Base-by-base conservation (phyloP, 1,139 yeast genomes). In the Sugiyamaella castrensis region DNA sequence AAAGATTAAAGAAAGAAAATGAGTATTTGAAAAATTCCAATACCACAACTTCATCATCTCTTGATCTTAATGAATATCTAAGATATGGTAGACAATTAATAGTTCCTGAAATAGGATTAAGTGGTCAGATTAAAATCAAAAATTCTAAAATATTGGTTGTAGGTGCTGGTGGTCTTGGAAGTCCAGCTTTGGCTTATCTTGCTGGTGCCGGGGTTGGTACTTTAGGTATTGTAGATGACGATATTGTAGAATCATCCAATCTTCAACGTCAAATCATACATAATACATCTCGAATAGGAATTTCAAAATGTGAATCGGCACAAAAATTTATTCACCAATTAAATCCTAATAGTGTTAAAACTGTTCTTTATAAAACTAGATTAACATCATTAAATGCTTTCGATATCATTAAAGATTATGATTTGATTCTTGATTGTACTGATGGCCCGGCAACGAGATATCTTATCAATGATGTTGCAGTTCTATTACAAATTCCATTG, bases 161-260 rank as follows among this genome's bases (percentile, higher is more conserved):
- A 8, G 99, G 99, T 1, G 97, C 97, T 0, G 99, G 98, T 10
- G 99, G 99, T 0, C 73, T 94, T 9, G 98, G 98, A 0, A 85
- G 95, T 57, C 98, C 98, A 0, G 95, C 95, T 0, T 68, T 92
- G 43, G 76, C 87, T 35, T 94, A 94, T 62, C 70, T 94, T 2
- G 82, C 84, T 0, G 96, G 95, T 0, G 86, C 96, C 0, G 98
- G 99, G 1, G 71, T 92, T 39, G 63, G 65, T 24, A 67, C 71
- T 2, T 73, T 92, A 27, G 97, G 97, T 4, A 85, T 94, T 15
- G 83, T 89, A 1, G 99, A 94, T 67, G 80, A 82, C 60, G 99
- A 94, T 66, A 65, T 68, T 0, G 97, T 94, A 0, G 98, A 91
- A 57, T 69, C 72, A 1, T 85, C 96, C 9, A 94, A 94, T 64